phyloP scores from a whole-genome alignment of 345 rosid species.

The Corchorus capsularis region DNA sequence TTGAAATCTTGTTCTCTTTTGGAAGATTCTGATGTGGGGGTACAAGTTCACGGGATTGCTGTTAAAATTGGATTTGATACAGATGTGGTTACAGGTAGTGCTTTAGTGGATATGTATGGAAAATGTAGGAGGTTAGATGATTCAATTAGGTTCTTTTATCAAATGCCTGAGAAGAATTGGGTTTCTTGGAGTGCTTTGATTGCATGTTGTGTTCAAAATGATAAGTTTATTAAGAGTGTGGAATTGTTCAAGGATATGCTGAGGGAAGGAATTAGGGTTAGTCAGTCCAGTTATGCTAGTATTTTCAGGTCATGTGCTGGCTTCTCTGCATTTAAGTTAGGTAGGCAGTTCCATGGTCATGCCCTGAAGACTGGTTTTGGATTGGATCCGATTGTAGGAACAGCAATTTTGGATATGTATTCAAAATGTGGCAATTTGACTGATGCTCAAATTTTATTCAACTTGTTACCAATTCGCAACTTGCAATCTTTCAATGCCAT shows the following conservation, averaged over 20 bases:
- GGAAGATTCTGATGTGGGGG: slow-evolving; percentile 47
- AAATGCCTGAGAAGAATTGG: slow-evolving; percentile 66
- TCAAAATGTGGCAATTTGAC: slow-evolving; percentile 69
- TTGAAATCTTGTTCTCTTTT: slow-evolving; percentile 59
- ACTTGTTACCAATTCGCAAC: slow-evolving; percentile 52
- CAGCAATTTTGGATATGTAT: slow-evolving; percentile 93
- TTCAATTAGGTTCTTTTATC: slow-evolving; percentile 55
- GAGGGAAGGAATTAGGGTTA: slow-evolving; percentile 46
- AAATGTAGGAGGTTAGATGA: slow-evolving; percentile 64
- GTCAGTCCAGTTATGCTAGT: slow-evolving; percentile 93
- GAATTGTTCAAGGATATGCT: slow-evolving; percentile 77
- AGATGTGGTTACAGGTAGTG: slow-evolving; percentile 77
- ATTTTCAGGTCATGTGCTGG: slow-evolving; percentile 78
- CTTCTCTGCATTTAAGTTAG: slow-evolving; percentile 50
- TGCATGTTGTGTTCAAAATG: slow-evolving; percentile 79
- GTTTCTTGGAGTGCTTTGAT: slow-evolving; percentile 89
- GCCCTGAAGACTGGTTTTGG: slow-evolving; percentile 65
- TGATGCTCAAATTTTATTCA: slow-evolving; percentile 72
- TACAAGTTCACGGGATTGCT: slow-evolving; percentile 73
- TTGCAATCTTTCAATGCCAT: slow-evolving; percentile 87
- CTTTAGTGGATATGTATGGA: slow-evolving; percentile 88
- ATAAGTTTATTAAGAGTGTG: slow-evolving; percentile 45
- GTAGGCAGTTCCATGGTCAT: slow-evolving; percentile 86
- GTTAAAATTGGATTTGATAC: slow-evolving; percentile 52
- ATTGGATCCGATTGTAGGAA: slow-evolving; percentile 68